Evolutionary conservation across 2,329 filamentous ascomycete genomes (phyloP), one percentile per base, ranked within the genome.

Genomic region (Alternaria alternata): DNA sequence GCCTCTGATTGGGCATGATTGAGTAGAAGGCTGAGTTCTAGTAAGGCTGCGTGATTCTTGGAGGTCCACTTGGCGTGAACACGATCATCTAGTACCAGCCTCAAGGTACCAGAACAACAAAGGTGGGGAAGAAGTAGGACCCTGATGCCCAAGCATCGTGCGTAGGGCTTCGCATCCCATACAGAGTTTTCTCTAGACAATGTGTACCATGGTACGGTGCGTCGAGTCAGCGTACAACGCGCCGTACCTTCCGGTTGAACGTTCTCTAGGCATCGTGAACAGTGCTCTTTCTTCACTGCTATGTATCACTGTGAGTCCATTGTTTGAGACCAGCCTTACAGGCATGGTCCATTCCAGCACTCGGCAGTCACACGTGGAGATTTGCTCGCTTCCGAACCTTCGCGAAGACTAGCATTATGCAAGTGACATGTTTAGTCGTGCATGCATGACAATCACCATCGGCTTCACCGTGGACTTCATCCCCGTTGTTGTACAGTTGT

Each of bases 1-100:
- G 14, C 20, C 41, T 28, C 18, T 56, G 48, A 51, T 47, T 53
- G 44, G 28, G 30, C 34, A 57, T 43, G 24, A 39, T 43, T 51
- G 42, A 52, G 52, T 46, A 54, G 18, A 34, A n/a, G 53, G 55
- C 55, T 57, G 44, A 52, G 11, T 20, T 43, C 12, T 28, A 12
- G 18, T 36, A 47, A 16, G 43, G 38, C 43, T 39, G 43, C 20
- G 20, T 51, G 52, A 47, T 46, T 51, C 28, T 32, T 26, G 30
- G 22, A 24, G 30, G 20, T 38, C 48, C 30, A 38, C 42, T 57
- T 43, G 26, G 36, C 36, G 28, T 43, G 39, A 43, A 57, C 54
- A 20, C 58, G 36, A 57, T 53, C 39, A 20, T 53, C 36, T 61
- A 22, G 41, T 53, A 42, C 54, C 54, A 57, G 53, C 41, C 47